Percentiles rank a stretch among this genome's conserved stretches.
Conservation (phyloP, 2,329 filamentous ascomycete genomes). For the Monilinia polystroma region DNA sequence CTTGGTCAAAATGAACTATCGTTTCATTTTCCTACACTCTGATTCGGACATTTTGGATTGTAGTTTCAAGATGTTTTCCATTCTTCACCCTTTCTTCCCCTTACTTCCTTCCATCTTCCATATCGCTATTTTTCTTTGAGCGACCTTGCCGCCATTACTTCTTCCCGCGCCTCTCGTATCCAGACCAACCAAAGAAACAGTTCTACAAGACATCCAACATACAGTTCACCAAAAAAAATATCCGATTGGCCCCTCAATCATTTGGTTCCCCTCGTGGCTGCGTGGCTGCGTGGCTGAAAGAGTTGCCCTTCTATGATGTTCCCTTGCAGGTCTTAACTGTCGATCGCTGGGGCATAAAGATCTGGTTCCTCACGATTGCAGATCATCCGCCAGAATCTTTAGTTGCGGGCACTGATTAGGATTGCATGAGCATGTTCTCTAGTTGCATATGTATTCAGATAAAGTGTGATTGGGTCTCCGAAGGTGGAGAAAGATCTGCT, state of each 20-base stretch:
- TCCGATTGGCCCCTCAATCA: not conserved
- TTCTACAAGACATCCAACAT: not conserved
- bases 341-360: not conserved
- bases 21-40: not conserved
- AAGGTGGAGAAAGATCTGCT: conserved; percentile 8
- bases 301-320: not conserved
- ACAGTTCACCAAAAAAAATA: not conserved
- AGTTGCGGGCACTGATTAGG: not conserved
- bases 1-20: not conserved
- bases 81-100: not conserved
- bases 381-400: not conserved
- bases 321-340: conserved; percentile 1
- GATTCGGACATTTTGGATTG: not conserved
- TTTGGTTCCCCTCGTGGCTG: not conserved
- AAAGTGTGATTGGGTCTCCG: not conserved
- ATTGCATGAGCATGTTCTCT: conserved; percentile 4
- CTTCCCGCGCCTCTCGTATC: not conserved
- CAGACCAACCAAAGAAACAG: not conserved
- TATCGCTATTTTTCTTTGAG: not conserved
- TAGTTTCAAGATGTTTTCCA: not conserved
- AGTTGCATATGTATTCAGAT: conserved; percentile 15
- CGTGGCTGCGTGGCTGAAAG: not conserved
- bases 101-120: not conserved
- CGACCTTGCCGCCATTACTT: conserved; percentile 6
- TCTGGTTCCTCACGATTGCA: not conserved